These are phyloP conservation scores for Carpinus viminea DNA, from an alignment of 306 rosid species.

Conservation along the genomic window DNA sequence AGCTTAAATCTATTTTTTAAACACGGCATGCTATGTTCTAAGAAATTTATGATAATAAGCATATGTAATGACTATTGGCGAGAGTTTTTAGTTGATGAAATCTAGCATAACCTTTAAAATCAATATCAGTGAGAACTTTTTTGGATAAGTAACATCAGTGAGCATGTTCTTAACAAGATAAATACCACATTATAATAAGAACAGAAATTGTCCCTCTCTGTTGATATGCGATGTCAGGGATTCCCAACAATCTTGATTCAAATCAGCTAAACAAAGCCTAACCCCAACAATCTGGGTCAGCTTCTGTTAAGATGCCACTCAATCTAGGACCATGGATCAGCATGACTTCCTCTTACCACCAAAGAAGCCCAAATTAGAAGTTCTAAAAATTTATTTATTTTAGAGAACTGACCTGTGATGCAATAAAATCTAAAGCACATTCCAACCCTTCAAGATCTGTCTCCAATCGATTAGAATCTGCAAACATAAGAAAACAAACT, in stretches of 20 bases:
- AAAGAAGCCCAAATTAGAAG: conserved; percentile 4
- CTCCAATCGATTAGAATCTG: conserved; percentile 56
- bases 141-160: background rate
- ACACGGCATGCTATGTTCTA: background rate
- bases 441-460: conserved; percentile 57
- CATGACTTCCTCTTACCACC: background rate
- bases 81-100: background rate
- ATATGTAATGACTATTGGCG: background rate
- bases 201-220: background rate
- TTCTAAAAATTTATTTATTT: background rate
- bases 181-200: background rate
- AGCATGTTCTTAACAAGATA: background rate
- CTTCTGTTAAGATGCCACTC: background rate
- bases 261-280: background rate
- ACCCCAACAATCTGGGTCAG: background rate
- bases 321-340: background rate
- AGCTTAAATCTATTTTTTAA: background rate
- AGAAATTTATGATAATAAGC: background rate
- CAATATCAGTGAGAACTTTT: background rate
- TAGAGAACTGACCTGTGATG: conserved; percentile 57
- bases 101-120: background rate
- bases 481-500: conserved; percentile 12
- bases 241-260: background rate
- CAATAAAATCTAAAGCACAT: conserved; percentile 43
- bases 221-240: background rate